phyloP scores from a whole-genome alignment of 176 grass and related monocot species.

The Oryza nivara region DNA sequence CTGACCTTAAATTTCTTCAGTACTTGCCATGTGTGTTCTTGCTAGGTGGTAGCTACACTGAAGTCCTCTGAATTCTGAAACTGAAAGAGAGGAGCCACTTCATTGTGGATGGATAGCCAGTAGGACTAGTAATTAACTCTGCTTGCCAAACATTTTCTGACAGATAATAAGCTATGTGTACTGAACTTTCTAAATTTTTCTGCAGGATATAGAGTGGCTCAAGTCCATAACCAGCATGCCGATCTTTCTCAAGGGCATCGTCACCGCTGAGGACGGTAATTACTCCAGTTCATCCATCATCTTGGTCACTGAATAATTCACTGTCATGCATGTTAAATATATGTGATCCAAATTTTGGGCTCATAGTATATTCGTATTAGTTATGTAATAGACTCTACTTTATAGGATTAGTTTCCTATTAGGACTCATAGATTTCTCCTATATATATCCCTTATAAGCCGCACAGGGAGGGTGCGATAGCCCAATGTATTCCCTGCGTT shows the following conservation, averaged over 20 bases:
- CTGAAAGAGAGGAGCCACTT: not conserved
- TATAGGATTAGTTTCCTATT: too few relatives aligned
- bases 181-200: not conserved
- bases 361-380: too few relatives aligned
- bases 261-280: slow-evolving; percentile 82
- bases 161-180: not conserved
- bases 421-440: too few relatives aligned
- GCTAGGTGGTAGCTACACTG: not conserved
- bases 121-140: not conserved
- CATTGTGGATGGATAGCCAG: too few relatives aligned
- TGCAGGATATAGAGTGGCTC: slow-evolving; percentile 80
- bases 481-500: too few relatives aligned
- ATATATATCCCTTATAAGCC: too few relatives aligned
- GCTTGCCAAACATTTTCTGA: not conserved
- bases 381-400: too few relatives aligned
- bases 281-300: not conserved
- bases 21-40: not conserved
- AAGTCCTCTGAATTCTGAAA: not conserved
- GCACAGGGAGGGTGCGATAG: too few relatives aligned
- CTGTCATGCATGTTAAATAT: too few relatives aligned
- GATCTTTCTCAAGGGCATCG: slow-evolving; percentile 76
- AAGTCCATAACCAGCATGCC: slow-evolving; percentile 81
- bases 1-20: slow-evolving; percentile 29
- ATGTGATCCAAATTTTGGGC: too few relatives aligned
- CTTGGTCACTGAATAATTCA: not conserved